Evolutionary conservation across 768 basidiomycete genomes (phyloP), one percentile per base, ranked within the genome.

Genomic region (Leccinellum albellum): DNA sequence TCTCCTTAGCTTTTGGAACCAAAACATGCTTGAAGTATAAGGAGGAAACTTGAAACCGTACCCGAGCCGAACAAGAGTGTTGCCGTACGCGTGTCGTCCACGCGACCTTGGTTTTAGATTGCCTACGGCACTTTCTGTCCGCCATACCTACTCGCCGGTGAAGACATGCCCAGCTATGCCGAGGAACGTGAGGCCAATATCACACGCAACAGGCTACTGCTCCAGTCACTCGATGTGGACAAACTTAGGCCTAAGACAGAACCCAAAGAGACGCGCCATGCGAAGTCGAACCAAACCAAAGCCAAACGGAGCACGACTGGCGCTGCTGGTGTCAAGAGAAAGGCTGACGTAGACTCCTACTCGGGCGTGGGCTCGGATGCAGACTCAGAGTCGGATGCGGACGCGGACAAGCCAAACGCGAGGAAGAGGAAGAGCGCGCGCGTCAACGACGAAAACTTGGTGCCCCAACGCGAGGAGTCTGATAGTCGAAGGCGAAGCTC

Each of bases 401-500:
- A 66, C 8, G 62, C 64, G 32, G 75, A 66, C n/a, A 70, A 73
- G 13, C 59, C 63, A 4, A 61, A 63, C 20, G 54, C 61, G 5
- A 67, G 60, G 53, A 67, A 70, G 56, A 23, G 21, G 37, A 69
- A 70, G 56, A 14, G 21, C 0, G 55, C 58, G 4, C 67, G 65
- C 47, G 44, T 61, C 49, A 50, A 64, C 32, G 65, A 69, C 6
- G 67, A 67, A 45, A 67, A 69, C 50, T 35, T 29, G 51, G 42
- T 28, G n/a, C 59, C 64, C 1, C 42, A 8, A 2, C 28, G 3
- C 0, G 53, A 14, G 7, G 51, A 3, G 1, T 24, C 35, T 2
- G 60, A 57, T 40, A 76, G 75, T 10, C 63, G 78, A 53, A 82
- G 91, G n/a, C 76, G 91, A 51, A 92, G 90, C 66, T 74, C 80